Base-by-base conservation (phyloP, 2,329 filamentous ascomycete genomes). In the Aspergillus flavus region DNA sequence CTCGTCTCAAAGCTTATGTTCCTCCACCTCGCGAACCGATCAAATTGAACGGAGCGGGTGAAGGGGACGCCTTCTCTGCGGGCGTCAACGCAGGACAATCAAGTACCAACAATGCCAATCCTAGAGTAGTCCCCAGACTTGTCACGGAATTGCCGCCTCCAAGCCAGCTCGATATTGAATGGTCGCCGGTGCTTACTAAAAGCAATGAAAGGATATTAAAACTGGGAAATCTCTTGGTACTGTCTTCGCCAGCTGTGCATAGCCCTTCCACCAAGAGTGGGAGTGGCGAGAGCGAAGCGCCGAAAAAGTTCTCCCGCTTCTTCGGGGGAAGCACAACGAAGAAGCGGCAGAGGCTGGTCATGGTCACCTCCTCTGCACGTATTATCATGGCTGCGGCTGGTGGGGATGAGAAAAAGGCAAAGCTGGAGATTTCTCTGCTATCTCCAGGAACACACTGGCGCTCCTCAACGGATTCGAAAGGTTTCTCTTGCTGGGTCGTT, bases 91-190 rank as follows among this genome's bases (percentile, higher is more conserved):
- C 79, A n/a, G 74, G 76, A 9, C 68, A 76, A 34, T 78, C 75
- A n/a, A 77, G 76, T 63, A 67, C 75, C 36, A 71, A 78, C 59
- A 83, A 82, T 41, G 76, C 79, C 39, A 80, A 64, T 54, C 70
- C 82, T 30, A 83, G 93, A 61, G 85, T 87, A 11, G 91, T 93
- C 36, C 86, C 91, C 2, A 85, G 93, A 65, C 89, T 97, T 64
- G 96, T 99, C 64, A 98, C 95, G 1, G 95, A 99, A 77, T 84
- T 99, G 11, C 93, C 95, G 19, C 94, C 95, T n/a, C 95, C 95
- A 0, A 97, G 92, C 57, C 95, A 98, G 76, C 83, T 99, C 30
- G 95, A 99, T 74, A 96, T 99, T 62, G 95, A 99, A 79, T 99
- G 95, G 95, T 97, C 94, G 0, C 95, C 95, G 0, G 94, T 99